Evolutionary conservation across 179 eudicot genomes (phyloP).

Genomic region (Actinidia arguta): DNA sequence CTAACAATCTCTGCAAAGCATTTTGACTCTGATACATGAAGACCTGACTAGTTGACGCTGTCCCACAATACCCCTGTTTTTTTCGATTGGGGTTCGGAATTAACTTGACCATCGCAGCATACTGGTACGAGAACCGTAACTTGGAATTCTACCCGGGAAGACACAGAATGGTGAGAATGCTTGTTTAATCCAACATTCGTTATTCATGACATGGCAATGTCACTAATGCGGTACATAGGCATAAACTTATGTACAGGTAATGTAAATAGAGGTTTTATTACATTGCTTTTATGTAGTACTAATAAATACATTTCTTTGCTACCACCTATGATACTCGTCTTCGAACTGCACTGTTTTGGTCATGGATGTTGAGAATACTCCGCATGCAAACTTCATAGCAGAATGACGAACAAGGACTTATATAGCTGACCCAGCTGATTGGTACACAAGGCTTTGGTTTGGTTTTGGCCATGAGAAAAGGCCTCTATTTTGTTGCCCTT

Average conservation of each 20-base stretch:
- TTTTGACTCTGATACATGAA: constrained; percentile 47
- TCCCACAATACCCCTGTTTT: constrained; percentile 16
- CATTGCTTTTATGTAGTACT: background rate
- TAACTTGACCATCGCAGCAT: constrained; percentile 9
- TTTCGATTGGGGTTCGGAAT: constrained; percentile 25
- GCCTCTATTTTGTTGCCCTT: too few species aligned
- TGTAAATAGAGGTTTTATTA: constrained; percentile 20
- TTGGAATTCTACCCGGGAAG: background rate
- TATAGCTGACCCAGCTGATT: too few species aligned
- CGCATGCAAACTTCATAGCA: too few species aligned
- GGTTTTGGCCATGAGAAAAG: too few species aligned
- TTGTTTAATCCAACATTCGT: constrained; percentile 14
- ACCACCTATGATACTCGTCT: background rate
- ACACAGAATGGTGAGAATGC: too few species aligned
- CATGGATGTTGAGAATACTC: background rate
- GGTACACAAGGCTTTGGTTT: too few species aligned
- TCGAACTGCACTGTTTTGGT: background rate
- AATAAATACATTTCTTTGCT: background rate
- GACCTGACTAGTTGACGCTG: constrained; percentile 23
- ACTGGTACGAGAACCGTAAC: constrained; percentile 1
- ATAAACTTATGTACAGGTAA: constrained; percentile 29
- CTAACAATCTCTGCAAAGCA: constrained; percentile 90
- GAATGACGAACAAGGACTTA: too few species aligned
- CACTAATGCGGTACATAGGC: background rate
- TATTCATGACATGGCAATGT: background rate